These are phyloP conservation scores for Quercus glauca DNA, from an alignment of 306 rosid species.

Conservation along the genomic window DNA sequence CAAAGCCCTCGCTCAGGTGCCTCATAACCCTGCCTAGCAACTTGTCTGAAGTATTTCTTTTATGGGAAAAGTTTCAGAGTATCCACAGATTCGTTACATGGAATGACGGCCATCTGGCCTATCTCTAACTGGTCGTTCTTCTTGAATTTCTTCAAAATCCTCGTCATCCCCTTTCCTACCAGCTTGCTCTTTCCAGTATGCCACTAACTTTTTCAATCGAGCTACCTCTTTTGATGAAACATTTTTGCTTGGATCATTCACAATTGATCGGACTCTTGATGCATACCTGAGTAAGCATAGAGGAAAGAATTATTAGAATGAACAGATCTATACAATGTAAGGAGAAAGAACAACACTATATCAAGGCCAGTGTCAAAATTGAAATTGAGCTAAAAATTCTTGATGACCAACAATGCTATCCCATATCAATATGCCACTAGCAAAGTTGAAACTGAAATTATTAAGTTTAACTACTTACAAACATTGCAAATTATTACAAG, in stretches of 20 bases:
- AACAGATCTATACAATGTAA: not conserved
- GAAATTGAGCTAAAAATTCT: not conserved
- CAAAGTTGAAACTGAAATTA: not conserved
- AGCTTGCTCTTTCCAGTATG: conserved; percentile 95
- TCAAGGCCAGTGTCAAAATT: not conserved
- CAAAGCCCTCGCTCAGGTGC: not conserved
- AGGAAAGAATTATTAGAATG: not conserved
- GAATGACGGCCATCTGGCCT: conserved; percentile 64
- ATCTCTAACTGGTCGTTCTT: conserved; percentile 58
- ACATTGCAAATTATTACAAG: no score
- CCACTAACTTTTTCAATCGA: conserved; percentile 69
- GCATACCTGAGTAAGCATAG: conserved; percentile 62
- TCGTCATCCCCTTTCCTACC: conserved; percentile 78
- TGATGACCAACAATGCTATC: not conserved
- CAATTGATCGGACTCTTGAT: conserved; percentile 84
- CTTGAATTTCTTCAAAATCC: conserved; percentile 82
- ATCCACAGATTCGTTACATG: conserved; percentile 34
- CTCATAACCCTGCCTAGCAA: conserved; percentile 8
- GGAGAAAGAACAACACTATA: not conserved
- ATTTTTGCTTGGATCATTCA: conserved; percentile 89
- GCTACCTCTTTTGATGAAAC: conserved; percentile 83
- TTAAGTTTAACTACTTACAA: not conserved
- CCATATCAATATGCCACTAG: not conserved
- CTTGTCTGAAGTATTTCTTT: not conserved
- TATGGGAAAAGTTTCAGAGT: not conserved